Conservation (phyloP, 2,329 filamentous ascomycete genomes). For the Leptographium procerum region DNA sequence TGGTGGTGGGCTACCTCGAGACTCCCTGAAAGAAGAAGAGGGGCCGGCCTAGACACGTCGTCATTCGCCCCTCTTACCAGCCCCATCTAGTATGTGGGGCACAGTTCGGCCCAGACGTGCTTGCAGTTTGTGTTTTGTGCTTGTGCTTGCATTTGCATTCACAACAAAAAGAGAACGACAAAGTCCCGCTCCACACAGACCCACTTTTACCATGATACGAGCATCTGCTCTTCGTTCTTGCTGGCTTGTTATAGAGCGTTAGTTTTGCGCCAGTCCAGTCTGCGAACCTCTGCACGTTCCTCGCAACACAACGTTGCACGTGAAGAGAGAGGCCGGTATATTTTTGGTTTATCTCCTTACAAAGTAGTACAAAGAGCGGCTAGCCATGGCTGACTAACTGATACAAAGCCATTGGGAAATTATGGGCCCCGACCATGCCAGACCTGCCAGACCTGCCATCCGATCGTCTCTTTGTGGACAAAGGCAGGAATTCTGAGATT, state of each 20-base stretch:
- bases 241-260: too few species aligned
- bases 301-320: too few species aligned
- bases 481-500: not conserved
- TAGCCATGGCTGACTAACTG: not conserved
- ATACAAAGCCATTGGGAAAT: not conserved
- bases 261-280: too few species aligned
- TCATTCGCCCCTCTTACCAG: slow-evolving; percentile 4
- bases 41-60: not conserved
- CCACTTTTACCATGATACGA: not conserved
- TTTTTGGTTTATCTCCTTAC: too few species aligned
- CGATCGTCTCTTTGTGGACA: not conserved
- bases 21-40: not conserved
- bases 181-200: not conserved
- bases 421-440: not conserved
- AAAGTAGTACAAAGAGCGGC: not conserved
- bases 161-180: too few species aligned
- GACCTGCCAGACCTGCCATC: not conserved
- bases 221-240: not conserved
- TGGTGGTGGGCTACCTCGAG: not conserved
- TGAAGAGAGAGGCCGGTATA: too few species aligned
- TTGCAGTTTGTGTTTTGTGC: too few species aligned
- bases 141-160: too few species aligned
- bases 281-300: too few species aligned
- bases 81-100: not conserved
- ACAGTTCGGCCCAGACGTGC: not conserved